Evolutionary conservation across 139 green algal genomes (phyloP).

Genomic region (Parachlorella kessleri): DNA sequence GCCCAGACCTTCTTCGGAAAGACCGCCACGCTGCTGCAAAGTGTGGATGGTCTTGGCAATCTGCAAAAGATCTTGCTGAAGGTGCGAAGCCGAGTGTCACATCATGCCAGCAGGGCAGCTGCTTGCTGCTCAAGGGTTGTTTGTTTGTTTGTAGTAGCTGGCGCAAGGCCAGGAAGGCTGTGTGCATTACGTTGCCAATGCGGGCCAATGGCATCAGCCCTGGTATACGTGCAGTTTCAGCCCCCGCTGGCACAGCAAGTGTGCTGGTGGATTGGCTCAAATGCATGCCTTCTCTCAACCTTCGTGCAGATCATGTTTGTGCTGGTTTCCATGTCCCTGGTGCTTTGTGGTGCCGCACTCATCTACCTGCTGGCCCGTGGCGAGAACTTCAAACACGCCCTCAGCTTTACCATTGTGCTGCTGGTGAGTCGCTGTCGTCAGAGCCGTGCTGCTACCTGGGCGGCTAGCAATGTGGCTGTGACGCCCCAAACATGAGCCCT

Average conservation of each 20-base stretch:
- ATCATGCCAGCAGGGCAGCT: background rate
- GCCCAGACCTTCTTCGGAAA: slow-evolving; percentile 88
- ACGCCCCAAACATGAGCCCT: background rate
- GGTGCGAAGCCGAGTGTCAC: too few species aligned
- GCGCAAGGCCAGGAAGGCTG: too few species aligned
- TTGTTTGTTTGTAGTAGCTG: too few species aligned
- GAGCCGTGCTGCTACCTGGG: background rate
- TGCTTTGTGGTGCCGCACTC: slow-evolving; percentile 70
- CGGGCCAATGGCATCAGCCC: too few species aligned
- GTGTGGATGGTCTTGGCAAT: slow-evolving; percentile 59
- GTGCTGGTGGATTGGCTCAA: too few species aligned
- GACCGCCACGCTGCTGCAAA: slow-evolving; percentile 77
- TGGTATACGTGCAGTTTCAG: too few species aligned
- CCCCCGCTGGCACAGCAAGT: too few species aligned
- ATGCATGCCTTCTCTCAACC: background rate
- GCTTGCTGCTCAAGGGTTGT: background rate
- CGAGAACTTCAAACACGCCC: slow-evolving; percentile 54
- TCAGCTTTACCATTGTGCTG: slow-evolving; percentile 81
- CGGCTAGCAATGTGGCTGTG: background rate
- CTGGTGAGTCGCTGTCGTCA: slow-evolving; percentile 41
- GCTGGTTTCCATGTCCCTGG: slow-evolving; percentile 65
- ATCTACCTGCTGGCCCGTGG: slow-evolving; percentile 60
- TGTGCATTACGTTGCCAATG: too few species aligned
- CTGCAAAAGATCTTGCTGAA: slow-evolving; percentile 80
- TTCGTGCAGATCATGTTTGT: slow-evolving; percentile 66